Conservation (phyloP, 2,329 filamentous ascomycete genomes). For the Nemania sp. region DNA sequence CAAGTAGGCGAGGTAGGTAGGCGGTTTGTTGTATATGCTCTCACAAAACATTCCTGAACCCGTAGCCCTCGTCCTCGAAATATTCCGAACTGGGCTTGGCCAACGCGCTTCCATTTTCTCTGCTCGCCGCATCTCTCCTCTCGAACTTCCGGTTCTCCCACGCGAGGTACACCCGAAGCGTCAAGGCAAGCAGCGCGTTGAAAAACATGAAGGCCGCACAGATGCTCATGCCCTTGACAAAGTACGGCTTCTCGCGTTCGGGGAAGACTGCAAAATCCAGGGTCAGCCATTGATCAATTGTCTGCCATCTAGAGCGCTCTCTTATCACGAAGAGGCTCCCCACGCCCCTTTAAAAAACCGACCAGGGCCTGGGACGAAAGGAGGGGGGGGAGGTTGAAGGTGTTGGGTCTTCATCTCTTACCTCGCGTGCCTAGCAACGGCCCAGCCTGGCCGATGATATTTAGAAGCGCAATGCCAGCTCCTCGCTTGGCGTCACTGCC, state of each 20-base stretch:
- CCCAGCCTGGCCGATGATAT: conserved; percentile 63
- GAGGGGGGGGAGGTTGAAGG: too few relatives aligned
- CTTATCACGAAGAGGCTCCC: too few relatives aligned
- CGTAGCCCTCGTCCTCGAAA: conserved; percentile 29
- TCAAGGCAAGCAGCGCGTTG: conserved; percentile 44
- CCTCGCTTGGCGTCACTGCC: conserved; percentile 68
- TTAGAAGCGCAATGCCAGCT: conserved; percentile 65
- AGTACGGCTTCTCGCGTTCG: conserved; percentile 43
- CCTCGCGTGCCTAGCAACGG: conserved; percentile 64
- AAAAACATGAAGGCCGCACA: conserved; percentile 46
- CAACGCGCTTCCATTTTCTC: background rate
- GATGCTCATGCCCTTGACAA: conserved; percentile 43
- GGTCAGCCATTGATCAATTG: background rate
- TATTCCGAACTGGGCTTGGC: conserved; percentile 10
- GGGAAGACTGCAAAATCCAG: conserved; percentile 54
- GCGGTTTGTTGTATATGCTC: background rate
- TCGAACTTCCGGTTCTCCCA: conserved; percentile 43
- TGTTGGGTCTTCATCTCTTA: background rate
- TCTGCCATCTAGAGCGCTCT: background rate
- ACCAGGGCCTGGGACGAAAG: too few relatives aligned
- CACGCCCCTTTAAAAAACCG: too few relatives aligned
- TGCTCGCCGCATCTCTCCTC: conserved; percentile 35
- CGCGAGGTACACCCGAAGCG: conserved; percentile 41
- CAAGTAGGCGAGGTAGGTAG: too few relatives aligned
- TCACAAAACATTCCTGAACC: conserved; percentile 30